A percentile compares a stretch with the other conserved stretches of the same genome.
phyloP scores from a whole-genome alignment of 2,329 filamentous ascomycete genomes.

The Ophiostoma sp. region DNA sequence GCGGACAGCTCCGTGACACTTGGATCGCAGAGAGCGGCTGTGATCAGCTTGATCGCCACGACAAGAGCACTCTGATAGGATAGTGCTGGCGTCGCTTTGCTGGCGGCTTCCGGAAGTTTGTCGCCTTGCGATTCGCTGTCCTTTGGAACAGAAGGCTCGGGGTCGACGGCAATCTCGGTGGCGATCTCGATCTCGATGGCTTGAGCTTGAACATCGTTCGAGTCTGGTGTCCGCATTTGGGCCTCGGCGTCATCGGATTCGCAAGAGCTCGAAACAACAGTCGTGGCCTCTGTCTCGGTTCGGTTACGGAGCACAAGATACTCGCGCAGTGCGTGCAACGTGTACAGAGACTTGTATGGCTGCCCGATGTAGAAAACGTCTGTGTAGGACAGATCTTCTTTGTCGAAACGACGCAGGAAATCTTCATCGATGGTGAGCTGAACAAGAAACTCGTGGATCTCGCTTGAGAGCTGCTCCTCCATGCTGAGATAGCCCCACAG shows the following conservation, averaged over 20 bases:
- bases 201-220: not conserved
- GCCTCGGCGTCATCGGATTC: not conserved
- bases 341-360: constrained; percentile 73
- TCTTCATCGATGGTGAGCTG: constrained; percentile 68
- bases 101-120: constrained; percentile 26
- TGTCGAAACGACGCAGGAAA: constrained; percentile 60
- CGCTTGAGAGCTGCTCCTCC: constrained; percentile 66
- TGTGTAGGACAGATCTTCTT: constrained; percentile 51
- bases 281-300: not conserved
- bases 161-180: not conserved
- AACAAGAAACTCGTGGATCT: constrained; percentile 70
- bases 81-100: constrained; percentile 19
- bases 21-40: constrained; percentile 61
- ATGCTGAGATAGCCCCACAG: constrained; percentile 79
- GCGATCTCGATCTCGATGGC: not conserved
- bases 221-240: constrained; percentile 10
- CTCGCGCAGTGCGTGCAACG: constrained; percentile 64
- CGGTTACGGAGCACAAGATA: constrained; percentile 53
- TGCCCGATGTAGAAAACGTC: constrained; percentile 68
- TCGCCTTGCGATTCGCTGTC: not conserved
- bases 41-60: constrained; percentile 55
- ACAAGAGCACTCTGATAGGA: constrained; percentile 40
- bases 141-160: not conserved
- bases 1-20: constrained; percentile 50
- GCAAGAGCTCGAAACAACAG: not conserved